Percentiles rank a stretch among this genome's conserved stretches.
Conservation (phyloP, 2,329 filamentous ascomycete species). For the Epichloe bromicola region DNA sequence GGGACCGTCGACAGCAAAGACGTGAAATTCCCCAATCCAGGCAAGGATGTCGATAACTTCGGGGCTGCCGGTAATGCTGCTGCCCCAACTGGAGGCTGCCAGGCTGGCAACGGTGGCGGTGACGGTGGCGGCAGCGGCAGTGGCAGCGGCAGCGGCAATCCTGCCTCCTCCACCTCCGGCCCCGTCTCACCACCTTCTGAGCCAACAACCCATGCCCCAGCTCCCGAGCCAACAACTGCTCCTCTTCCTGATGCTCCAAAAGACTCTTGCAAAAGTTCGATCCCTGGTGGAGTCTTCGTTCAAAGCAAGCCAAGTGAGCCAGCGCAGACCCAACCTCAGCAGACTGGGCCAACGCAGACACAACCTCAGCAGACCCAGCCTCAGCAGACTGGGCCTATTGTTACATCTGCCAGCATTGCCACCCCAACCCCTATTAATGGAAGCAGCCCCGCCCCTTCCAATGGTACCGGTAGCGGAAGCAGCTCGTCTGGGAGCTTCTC, state of each 20-base stretch:
- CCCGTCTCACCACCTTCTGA: neutral
- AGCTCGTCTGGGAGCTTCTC: slow-evolving; percentile 19
- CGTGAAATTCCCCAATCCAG: slow-evolving; percentile 49
- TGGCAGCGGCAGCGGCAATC: too few relatives aligned
- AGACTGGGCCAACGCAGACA: neutral
- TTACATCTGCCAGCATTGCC: slow-evolving; percentile 1
- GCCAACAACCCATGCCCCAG: neutral
- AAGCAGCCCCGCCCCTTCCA: slow-evolving; percentile 9
- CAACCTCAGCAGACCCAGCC: neutral
- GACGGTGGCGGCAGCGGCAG: too few relatives aligned
- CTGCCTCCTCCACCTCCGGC: too few relatives aligned
- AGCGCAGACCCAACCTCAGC: neutral
- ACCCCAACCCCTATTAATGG: slow-evolving; percentile 8
- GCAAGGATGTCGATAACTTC: slow-evolving; percentile 37
- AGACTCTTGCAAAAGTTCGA: too few relatives aligned
- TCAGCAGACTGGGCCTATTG: neutral
- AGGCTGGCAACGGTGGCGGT: neutral
- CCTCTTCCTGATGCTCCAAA: too few relatives aligned
- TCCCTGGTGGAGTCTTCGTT: slow-evolving; percentile 28
- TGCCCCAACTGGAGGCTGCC: neutral
- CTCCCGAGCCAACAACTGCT: neutral
- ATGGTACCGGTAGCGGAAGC: slow-evolving; percentile 10
- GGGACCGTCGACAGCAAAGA: slow-evolving; percentile 35
- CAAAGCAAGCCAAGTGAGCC: slow-evolving; percentile 3
- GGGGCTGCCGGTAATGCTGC: slow-evolving; percentile 23